Evolutionary conservation across 2,329 filamentous ascomycete genomes (phyloP), one percentile per base, ranked within the genome.

Genomic region (Nigrospora osmanthi): DNA sequence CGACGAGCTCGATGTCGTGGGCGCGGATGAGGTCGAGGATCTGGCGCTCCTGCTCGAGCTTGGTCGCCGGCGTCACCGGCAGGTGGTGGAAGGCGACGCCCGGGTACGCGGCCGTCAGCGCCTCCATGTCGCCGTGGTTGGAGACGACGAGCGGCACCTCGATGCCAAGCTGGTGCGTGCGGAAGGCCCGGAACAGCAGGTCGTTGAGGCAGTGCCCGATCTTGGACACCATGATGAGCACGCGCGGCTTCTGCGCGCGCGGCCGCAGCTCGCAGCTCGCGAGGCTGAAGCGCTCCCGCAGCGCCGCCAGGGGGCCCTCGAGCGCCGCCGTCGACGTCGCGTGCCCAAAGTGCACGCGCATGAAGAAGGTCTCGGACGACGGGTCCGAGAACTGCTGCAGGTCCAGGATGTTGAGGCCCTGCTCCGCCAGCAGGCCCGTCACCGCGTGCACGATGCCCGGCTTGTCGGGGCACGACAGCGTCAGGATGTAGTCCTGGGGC

Each of bases 181-280:
- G 83, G 63, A 83, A 83, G 58, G 84, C 78, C 46, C 87, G 81
- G 79, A 89, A 93, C 34, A 93, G 76, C 40, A 93, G 71, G 65
- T 91, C 86, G 65, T 90, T 90, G 44, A 91, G 72, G 64, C 87
- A 91, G 71, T 91, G 87, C 10, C 87, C 87, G 56, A 89, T 90
- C 71, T 90, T 90, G 58, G 86, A 90, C 30, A 91, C 87, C 87
- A 93, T 91, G 71, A 93, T 88, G 56, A 93, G 72, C 40, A 90
- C 83, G 52, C 81, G 78, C 46, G 83, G 82, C 69, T 89, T 89
- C 57, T 81, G 73, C 41, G 80, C 68, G 12, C 81, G 76, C 4
- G 84, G 78, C 13, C 81, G 76, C 55, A 93, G 75, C 55, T 86
- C 75, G 68, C 85, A 89, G 36, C 52, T 38, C 55, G 80, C 72